These are phyloP conservation scores for Pseudogymnoascus sp. DNA, from an alignment of 2,329 filamentous ascomycete genomes.

Conservation along the genomic window DNA sequence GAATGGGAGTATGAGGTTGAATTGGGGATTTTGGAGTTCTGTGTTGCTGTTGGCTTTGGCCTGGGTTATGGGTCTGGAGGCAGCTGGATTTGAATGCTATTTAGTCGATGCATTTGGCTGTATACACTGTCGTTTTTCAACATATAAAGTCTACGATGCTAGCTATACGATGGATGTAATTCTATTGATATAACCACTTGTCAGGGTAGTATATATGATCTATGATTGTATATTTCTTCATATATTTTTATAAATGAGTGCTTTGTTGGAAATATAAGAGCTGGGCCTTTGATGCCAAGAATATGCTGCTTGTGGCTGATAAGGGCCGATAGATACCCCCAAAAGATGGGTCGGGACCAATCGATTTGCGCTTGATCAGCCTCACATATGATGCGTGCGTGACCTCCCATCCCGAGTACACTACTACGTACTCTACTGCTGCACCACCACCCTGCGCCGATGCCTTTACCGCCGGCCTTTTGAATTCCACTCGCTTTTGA, in stretches of 20 bases:
- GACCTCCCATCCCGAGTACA: conserved; percentile 6
- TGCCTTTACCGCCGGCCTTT: background rate
- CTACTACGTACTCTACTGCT: background rate
- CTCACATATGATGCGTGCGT: conserved; percentile 9
- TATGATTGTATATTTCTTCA: background rate
- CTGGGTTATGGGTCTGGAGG: background rate
- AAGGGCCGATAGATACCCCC: conserved; percentile 7
- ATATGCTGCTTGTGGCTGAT: background rate
- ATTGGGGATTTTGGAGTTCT: conserved; percentile 1
- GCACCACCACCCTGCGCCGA: background rate
- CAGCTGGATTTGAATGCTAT: background rate
- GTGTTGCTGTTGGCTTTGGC: background rate
- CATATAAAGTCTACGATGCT: background rate
- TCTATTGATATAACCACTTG: background rate
- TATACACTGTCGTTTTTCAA: background rate
- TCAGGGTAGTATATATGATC: background rate
- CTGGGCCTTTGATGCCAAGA: conserved; percentile 2
- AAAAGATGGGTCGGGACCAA: conserved; percentile 6
- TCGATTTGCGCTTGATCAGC: conserved; percentile 8
- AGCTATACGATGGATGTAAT: background rate
- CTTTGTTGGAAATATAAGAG: background rate
- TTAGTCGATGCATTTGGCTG: background rate
- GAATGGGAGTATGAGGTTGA: background rate
- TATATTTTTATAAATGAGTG: background rate
- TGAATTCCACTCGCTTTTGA: background rate